A percentile compares a stretch with the other conserved stretches of the same genome.
Conservation (phyloP, 1,284 basidiomycete species). For the Fomitopsis betulina region DNA sequence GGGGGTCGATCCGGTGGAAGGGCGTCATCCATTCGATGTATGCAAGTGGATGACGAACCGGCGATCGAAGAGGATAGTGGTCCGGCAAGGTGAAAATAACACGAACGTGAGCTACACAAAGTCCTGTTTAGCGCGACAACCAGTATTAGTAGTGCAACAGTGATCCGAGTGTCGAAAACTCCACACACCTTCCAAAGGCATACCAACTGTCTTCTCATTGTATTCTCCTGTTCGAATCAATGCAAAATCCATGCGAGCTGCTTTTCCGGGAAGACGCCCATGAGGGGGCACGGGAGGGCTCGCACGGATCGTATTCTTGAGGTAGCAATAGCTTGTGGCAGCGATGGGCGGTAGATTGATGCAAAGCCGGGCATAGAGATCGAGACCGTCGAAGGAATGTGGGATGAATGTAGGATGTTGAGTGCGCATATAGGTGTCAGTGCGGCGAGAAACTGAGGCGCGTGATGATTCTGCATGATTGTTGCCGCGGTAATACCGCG, state of each 20-base stretch:
- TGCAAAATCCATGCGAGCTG: background rate
- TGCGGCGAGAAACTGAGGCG: background rate
- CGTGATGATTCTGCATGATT: background rate
- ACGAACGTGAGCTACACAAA: slow-evolving; percentile 2
- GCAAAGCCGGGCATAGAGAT: background rate
- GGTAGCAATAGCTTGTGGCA: background rate
- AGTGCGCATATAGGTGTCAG: background rate
- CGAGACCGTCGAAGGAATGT: background rate
- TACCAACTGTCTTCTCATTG: background rate
- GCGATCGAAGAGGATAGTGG: background rate
- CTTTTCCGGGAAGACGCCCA: background rate
- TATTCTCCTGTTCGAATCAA: background rate
- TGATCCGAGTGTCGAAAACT: no score
- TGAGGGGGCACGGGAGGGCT: background rate
- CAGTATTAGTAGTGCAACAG: background rate
- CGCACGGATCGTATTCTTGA: background rate
- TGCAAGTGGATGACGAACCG: slow-evolving; percentile 10
- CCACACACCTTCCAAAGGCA: background rate
- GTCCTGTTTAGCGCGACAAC: background rate
- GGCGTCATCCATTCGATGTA: slow-evolving; percentile 25
- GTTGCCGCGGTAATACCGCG: background rate
- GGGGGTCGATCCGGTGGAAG: slow-evolving; percentile 7
- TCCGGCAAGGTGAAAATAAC: background rate
- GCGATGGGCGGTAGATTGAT: background rate
- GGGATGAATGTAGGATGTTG: background rate